Base-by-base conservation (phyloP, 2,329 filamentous ascomycete genomes). In the Fusarium acutatum region DNA sequence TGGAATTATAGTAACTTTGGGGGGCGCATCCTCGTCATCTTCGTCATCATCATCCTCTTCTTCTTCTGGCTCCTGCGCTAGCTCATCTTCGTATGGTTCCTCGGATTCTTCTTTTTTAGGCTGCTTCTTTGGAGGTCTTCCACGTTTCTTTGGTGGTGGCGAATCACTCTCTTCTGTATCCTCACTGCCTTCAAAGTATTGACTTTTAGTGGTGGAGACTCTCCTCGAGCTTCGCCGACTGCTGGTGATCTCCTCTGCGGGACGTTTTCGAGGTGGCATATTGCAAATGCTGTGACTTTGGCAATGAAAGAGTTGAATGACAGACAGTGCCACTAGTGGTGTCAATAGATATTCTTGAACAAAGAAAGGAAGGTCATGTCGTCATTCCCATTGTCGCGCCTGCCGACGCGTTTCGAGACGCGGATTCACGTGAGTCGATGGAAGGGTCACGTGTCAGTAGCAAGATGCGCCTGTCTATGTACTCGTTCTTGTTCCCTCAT, bases 171-270 rank as follows among this genome's bases (percentile, higher is more conserved):
- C 72, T 11, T 78, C 70, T 12, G 70, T 65, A 43, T 66, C 72
- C 35, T 69, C 56, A 43, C 62, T 73, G 57, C 68, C 77, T 64
- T 88, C 87, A 75, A 89, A 89, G 76, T 89, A 89, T 24, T 79
- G 80, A 80, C 87, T 89, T 81, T 84, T 88, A 32, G 83, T 83
- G 77, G 80, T 84, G 24, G 83, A 83, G 41, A 86, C 77, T 49
- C 88, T 87, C 28, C 81, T 77, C 11, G 88, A 89, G 57, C 85
- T 83, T n/a, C 86, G 83, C 24, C 85, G 84, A 20, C 80, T 70
- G 62, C 81, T 78, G 28, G 76, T 75, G 10, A 75, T 64, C 8
- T 79, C 69, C 20, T 79, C 80, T 12, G 79, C 79, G 17, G 82
- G 75, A 59, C 83, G 81, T 65, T 87, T 87, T 17, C 79, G 80